phyloP scores from a whole-genome alignment of 306 rosid species.

The Quercus alba region DNA sequence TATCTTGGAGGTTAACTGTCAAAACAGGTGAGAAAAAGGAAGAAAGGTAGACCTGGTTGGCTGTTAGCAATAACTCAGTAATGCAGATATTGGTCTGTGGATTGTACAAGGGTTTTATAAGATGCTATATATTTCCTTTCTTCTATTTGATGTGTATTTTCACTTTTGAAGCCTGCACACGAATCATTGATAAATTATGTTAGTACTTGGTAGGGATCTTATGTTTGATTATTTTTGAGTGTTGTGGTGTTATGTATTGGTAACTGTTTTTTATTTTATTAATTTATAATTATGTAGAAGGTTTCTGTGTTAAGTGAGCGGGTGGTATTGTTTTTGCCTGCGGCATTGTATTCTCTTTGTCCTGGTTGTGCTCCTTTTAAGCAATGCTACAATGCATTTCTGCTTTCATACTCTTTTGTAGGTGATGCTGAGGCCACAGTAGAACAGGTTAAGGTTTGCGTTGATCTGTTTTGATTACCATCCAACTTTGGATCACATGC shows the following conservation, averaged over 20 bases:
- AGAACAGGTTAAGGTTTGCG: slow-evolving; percentile 47
- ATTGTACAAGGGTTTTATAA: background rate
- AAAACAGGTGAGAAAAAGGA: too few species aligned
- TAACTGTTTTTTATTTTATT: background rate
- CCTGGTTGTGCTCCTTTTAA: slow-evolving; percentile 55
- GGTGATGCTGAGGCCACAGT: slow-evolving; percentile 37
- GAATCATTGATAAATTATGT: background rate
- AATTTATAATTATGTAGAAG: slow-evolving; percentile 38
- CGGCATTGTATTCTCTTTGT: slow-evolving; percentile 79
- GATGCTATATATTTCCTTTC: background rate
- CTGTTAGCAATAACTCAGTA: too few species aligned
- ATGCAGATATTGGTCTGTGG: too few species aligned
- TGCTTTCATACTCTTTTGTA: slow-evolving; percentile 27
- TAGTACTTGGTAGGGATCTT: background rate
- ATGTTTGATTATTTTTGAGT: background rate
- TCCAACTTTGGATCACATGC: slow-evolving; percentile 1
- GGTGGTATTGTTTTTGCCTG: slow-evolving; percentile 54
- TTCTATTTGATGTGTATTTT: background rate
- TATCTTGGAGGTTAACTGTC: too few species aligned
- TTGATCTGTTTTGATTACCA: slow-evolving; percentile 16
- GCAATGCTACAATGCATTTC: slow-evolving; percentile 39
- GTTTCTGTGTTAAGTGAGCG: slow-evolving; percentile 41
- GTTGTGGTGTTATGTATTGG: background rate
- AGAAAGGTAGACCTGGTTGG: too few species aligned
- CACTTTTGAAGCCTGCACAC: background rate